These are phyloP conservation scores for Entomortierella beljakovae DNA, from an alignment of 192 early-diverging fungal species.

Conservation along the genomic window DNA sequence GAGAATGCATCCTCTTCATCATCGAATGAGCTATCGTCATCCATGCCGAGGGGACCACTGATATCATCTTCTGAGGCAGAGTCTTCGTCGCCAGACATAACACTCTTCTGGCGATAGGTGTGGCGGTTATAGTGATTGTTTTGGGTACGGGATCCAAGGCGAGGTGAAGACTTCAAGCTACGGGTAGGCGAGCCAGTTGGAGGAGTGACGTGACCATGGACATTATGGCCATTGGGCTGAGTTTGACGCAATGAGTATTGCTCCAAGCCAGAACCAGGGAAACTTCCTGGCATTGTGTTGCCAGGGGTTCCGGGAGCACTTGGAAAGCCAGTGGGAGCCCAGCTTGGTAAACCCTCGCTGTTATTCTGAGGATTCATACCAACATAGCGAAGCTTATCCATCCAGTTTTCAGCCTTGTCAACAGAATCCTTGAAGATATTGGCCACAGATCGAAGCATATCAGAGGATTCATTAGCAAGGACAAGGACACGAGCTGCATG, in stretches of 20 bases:
- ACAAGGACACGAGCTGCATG: slow-evolving; percentile 73
- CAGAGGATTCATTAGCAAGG: slow-evolving; percentile 76
- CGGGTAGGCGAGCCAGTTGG: slow-evolving; percentile 38
- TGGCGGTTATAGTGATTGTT: slow-evolving; percentile 30
- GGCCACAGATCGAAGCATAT: slow-evolving; percentile 74
- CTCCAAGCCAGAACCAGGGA: slow-evolving; percentile 43
- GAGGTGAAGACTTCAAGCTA: slow-evolving; percentile 43
- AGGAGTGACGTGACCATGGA: slow-evolving; percentile 28
- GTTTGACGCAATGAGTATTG: slow-evolving; percentile 49
- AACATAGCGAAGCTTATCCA: slow-evolving; percentile 60
- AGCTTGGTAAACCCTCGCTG: slow-evolving; percentile 50
- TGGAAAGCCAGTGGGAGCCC: slow-evolving; percentile 54
- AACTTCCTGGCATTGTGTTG: slow-evolving; percentile 45
- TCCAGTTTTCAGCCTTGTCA: slow-evolving; percentile 71
- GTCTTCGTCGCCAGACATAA: slow-evolving; percentile 50
- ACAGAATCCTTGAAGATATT: slow-evolving; percentile 77
- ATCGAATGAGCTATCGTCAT: slow-evolving; percentile 39
- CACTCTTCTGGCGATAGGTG: slow-evolving; percentile 42
- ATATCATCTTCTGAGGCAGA: slow-evolving; percentile 28
- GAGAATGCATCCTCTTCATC: slow-evolving; percentile 33
- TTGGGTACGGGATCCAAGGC: slow-evolving; percentile 19
- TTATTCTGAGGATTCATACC: slow-evolving; percentile 50
- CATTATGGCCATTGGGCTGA: slow-evolving; percentile 20
- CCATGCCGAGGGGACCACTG: slow-evolving; percentile 31
- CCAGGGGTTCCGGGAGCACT: slow-evolving; percentile 13